Conservation (phyloP, 495 filamentous ascomycete species). For the Xylaria grammica region DNA sequence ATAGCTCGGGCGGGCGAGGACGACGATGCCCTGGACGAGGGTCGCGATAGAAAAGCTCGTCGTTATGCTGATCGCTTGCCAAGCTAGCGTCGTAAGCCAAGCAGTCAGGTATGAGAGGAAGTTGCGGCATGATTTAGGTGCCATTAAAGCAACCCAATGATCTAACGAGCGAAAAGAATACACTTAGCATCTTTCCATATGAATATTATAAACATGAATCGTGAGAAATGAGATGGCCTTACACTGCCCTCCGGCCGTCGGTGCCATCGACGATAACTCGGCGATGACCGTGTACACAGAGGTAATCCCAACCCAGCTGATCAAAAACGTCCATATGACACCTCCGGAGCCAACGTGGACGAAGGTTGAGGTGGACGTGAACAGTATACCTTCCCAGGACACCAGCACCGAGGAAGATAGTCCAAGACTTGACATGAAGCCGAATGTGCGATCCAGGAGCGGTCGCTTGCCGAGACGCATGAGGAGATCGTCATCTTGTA, state of each 20-base stretch:
- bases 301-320: conserved; percentile 55
- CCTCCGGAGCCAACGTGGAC: conserved; percentile 57
- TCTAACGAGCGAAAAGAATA: conserved; percentile 15
- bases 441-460: conserved; percentile 45
- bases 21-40: no score
- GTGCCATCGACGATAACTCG: conserved; percentile 57
- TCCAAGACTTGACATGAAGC: conserved; percentile 53
- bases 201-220: not conserved
- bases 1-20: no score
- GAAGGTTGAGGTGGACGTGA: conserved; percentile 28
- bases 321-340: conserved; percentile 57
- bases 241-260: conserved; percentile 35
- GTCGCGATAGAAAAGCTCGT: no score
- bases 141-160: conserved; percentile 31
- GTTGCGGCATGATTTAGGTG: conserved; percentile 20
- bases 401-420: conserved; percentile 51
- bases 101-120: conserved; percentile 30
- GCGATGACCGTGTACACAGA: conserved; percentile 51
- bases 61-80: conserved; percentile 24
- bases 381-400: conserved; percentile 51
- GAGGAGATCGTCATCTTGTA: no score
- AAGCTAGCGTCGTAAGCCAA: conserved; percentile 27
- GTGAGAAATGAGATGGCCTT: conserved; percentile 4
- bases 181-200: not conserved
- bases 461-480: conserved; percentile 29